These are phyloP conservation scores for Tagetes erecta DNA, from an alignment of 129 eudicot species.

Conservation along the genomic window DNA sequence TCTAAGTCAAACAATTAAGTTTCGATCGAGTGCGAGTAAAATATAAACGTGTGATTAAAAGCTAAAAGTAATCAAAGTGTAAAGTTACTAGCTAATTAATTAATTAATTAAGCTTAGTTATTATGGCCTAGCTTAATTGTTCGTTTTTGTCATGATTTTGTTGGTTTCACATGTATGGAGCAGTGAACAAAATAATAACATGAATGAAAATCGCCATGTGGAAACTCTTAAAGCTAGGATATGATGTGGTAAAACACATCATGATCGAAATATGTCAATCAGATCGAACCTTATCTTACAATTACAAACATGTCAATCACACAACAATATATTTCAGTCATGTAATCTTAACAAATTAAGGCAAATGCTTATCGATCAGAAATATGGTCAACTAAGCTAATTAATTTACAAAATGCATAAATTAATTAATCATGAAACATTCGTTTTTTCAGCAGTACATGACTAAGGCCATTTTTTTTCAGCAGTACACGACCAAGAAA, in stretches of 20 bases:
- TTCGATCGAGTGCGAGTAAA: neutral
- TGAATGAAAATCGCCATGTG: neutral
- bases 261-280: neutral
- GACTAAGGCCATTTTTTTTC: too few species aligned
- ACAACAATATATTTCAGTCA: neutral
- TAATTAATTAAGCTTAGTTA: neutral
- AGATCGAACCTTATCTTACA: neutral
- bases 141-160: conserved; percentile 14
- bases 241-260: neutral
- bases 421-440: neutral
- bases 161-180: neutral
- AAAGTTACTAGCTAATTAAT: neutral
- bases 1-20: neutral
- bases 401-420: neutral
- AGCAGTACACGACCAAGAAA: too few species aligned
- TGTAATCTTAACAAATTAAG: neutral
- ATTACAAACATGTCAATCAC: neutral
- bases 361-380: neutral
- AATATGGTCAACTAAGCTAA: neutral
- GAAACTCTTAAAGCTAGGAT: neutral
- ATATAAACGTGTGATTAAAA: neutral
- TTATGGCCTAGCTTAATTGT: neutral
- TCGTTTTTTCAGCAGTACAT: neutral
- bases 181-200: neutral
- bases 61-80: conserved; percentile 10